Evolutionary conservation across 1,139 yeast genomes (phyloP), one percentile per base, ranked within the genome.

Genomic region (Magnusiomyces magnusii): DNA sequence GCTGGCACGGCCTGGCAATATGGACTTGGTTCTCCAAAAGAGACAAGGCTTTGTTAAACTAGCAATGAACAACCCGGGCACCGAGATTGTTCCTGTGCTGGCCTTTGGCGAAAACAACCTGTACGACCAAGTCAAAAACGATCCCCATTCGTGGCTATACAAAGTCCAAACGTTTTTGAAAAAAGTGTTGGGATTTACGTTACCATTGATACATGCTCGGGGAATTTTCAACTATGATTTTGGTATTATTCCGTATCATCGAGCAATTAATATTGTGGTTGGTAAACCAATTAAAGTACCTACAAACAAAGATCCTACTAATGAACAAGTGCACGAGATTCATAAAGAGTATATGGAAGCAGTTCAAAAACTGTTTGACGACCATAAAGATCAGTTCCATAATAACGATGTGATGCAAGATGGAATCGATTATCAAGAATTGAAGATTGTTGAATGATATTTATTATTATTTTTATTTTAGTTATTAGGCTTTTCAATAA

Each of bases 101-200:
- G 95, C 91, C 27, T 93, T 93, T 76, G 99, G 99, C 2, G 99
- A 93, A 69, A 95, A 87, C 47, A 89, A 87, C 61, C 75, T 89
- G 47, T 90, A 86, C 71, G 82, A 84, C 60, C 82, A 89, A 58
- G 74, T 82, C 2, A 76, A 78, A 56, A 87, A 89, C 10, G 73
- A 76, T 67, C 80, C 68, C 69, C 80, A 65, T 17, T 84, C 93
- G 0, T 67, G 79, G 75, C 67, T 82, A 68, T 75, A 74, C 65
- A 78, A 75, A 58, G 71, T 87, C 60, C 98, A 92, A 71, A 74
- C 80, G 50, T 82, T 89, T 83, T 70, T 92, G 70, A 92, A 93
- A 68, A 76, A 77, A 47, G 78, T 75, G 50, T 80, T 85, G 60
- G 93, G 92, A 2, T 93, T 92, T 73, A 92, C 99, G 0, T 69